Conservation (phyloP, 1,284 basidiomycete genomes). For the Fomitopsis palustris region DNA sequence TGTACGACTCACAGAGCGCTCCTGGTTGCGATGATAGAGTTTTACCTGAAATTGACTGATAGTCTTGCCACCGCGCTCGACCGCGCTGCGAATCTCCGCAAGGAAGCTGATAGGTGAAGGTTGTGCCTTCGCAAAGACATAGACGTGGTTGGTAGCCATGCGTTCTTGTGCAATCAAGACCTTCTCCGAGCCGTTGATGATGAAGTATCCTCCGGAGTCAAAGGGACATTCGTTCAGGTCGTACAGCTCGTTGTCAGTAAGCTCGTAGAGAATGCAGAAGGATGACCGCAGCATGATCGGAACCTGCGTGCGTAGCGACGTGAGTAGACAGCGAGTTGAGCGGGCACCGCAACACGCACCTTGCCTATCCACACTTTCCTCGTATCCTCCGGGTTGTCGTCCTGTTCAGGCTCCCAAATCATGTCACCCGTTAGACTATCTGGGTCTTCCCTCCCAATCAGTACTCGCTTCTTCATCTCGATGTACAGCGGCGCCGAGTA, state of each 20-base stretch:
- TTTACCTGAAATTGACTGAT: constrained; percentile 99
- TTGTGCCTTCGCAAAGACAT: constrained; percentile 97
- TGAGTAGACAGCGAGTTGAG: constrained; percentile 5
- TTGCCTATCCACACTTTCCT: constrained; percentile 96
- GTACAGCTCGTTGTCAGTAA: constrained; percentile 81
- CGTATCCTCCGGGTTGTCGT: constrained; percentile 59
- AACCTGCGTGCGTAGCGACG: constrained; percentile 49
- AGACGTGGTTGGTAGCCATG: constrained; percentile 99
- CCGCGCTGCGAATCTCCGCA: constrained; percentile 96
- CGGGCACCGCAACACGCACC: constrained; percentile 43
- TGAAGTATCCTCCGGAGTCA: constrained; percentile 98
- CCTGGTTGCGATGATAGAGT: constrained; percentile 88
- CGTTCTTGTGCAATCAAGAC: constrained; percentile 99
- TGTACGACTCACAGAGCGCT: constrained; percentile 69
- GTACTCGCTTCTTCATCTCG: constrained; percentile 88
- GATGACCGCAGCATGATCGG: constrained; percentile 97
- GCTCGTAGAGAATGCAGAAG: constrained; percentile 87
- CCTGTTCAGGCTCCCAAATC: constrained; percentile 77
- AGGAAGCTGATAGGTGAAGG: constrained; percentile 96
- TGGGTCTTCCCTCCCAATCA: constrained; percentile 78
- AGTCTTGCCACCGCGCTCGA: constrained; percentile 98
- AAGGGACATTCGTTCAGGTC: constrained; percentile 97
- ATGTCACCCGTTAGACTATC: constrained; percentile 82
- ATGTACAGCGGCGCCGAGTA: constrained; percentile 97
- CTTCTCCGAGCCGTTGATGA: constrained; percentile 99